phyloP scores from a whole-genome alignment of 139 green algal species.

The Trebouxia sp. region DNA sequence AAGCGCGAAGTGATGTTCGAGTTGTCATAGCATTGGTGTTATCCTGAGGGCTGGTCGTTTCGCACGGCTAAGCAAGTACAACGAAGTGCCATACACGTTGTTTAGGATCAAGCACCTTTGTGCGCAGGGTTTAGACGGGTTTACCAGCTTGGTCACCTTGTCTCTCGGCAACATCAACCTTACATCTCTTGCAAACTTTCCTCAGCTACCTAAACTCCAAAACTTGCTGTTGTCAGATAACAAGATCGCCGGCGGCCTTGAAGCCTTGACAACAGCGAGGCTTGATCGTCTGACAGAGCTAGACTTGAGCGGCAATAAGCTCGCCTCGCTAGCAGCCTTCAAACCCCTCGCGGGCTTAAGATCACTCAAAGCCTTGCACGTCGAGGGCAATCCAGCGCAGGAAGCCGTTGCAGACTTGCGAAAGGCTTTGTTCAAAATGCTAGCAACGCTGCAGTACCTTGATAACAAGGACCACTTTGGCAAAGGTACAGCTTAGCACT shows the following conservation, averaged over 20 bases:
- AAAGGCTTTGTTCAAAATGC: background rate
- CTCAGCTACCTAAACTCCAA: conserved; percentile 16
- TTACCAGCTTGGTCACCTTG: conserved; percentile 10
- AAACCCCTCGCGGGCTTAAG: background rate
- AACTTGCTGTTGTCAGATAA: conserved; percentile 7
- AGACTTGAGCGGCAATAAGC: conserved; percentile 2
- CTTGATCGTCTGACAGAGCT: conserved; percentile 17
- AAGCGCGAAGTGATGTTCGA: too few species aligned
- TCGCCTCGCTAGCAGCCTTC: conserved; percentile 6
- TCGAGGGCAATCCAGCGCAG: conserved; percentile 6
- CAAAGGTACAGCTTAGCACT: background rate
- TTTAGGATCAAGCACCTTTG: background rate
- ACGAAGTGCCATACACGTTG: too few species aligned
- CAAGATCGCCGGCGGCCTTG: background rate
- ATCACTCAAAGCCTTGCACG: conserved; percentile 18
- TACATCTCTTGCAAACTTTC: conserved; percentile 25
- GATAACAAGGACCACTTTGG: background rate
- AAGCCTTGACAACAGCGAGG: background rate
- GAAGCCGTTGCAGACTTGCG: background rate
- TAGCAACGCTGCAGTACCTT: background rate
- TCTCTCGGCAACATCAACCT: conserved; percentile 15
- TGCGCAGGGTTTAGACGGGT: conserved; percentile 1
- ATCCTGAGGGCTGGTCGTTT: too few species aligned
- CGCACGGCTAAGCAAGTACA: too few species aligned
- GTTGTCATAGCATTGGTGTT: too few species aligned